phyloP scores from a whole-genome alignment of 2,329 filamentous ascomycete genomes.

The Venturia carpophila region DNA sequence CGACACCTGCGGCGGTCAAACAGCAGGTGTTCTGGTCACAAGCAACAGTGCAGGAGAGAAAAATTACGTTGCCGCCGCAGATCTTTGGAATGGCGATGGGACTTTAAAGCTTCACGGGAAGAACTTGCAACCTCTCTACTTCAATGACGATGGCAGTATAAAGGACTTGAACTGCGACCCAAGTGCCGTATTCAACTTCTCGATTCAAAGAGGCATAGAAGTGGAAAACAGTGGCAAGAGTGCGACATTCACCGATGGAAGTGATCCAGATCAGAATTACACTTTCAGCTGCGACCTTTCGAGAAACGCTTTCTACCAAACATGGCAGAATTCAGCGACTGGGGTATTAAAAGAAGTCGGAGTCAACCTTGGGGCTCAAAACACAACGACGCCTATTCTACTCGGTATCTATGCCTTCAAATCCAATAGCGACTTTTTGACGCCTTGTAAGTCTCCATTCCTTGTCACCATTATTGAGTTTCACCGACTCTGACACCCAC shows the following conservation, averaged over 20 bases:
- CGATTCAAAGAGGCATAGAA: background rate
- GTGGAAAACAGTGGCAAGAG: constrained; percentile 11
- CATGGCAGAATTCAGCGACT: constrained; percentile 10
- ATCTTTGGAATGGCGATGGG: constrained; percentile 14
- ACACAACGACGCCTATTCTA: constrained; percentile 9
- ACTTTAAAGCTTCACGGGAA: constrained; percentile 13
- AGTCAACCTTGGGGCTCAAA: constrained; percentile 11
- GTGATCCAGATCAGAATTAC: constrained; percentile 13
- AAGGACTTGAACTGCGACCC: constrained; percentile 11
- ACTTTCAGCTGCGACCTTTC: constrained; percentile 15
- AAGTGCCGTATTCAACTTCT: background rate
- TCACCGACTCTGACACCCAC: background rate
- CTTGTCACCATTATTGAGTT: background rate
- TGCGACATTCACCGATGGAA: constrained; percentile 12
- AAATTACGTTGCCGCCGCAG: constrained; percentile 6
- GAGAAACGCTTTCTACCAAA: constrained; percentile 13
- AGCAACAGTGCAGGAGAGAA: constrained; percentile 10
- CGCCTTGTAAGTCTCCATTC: constrained; percentile 7
- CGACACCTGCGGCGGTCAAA: constrained; percentile 14
- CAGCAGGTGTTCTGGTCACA: constrained; percentile 10
- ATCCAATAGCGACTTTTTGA: constrained; percentile 13
- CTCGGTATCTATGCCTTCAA: constrained; percentile 10
- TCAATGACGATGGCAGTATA: constrained; percentile 13
- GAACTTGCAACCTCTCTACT: constrained; percentile 16
- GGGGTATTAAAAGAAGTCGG: constrained; percentile 10